These are phyloP conservation scores for Rhizopus arrhizus DNA, from an alignment of 371 early-diverging fungal genomes.

Conservation along the genomic window DNA sequence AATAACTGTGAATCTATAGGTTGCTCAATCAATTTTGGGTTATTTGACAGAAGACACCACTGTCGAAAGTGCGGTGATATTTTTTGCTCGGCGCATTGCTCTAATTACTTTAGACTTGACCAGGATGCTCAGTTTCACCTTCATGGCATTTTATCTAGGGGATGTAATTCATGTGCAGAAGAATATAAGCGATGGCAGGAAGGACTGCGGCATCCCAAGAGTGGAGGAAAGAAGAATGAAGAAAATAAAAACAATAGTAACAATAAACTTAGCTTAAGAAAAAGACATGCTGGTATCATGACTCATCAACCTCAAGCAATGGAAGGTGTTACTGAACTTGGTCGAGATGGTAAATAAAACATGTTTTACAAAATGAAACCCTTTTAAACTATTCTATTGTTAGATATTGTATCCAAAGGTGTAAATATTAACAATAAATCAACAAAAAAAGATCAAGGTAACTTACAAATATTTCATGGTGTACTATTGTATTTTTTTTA, in stretches of 20 bases:
- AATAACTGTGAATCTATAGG: conserved; percentile 32
- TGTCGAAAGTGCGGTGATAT: conserved; percentile 56
- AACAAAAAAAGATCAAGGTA: conserved; percentile 27
- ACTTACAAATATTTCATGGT: background rate
- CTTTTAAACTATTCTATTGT: background rate
- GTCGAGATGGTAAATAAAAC: conserved; percentile 46
- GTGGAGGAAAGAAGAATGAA: background rate
- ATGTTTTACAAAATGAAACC: background rate
- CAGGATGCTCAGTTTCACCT: conserved; percentile 46
- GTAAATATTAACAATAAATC: conserved; percentile 26
- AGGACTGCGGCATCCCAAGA: conserved; percentile 17
- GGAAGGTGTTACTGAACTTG: conserved; percentile 54
- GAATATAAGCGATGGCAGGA: conserved; percentile 42
- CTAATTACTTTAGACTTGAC: conserved; percentile 51
- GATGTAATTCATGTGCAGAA: conserved; percentile 45
- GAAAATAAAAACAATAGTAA: conserved; percentile 8
- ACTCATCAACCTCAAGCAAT: conserved; percentile 53
- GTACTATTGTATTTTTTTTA: background rate
- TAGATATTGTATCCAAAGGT: conserved; percentile 46
- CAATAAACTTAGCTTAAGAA: conserved; percentile 15
- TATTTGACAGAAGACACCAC: conserved; percentile 56
- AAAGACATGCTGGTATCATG: conserved; percentile 47
- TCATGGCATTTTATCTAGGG: conserved; percentile 40
- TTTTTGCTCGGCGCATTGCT: conserved; percentile 52
- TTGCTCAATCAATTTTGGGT: conserved; percentile 41